Base-by-base conservation (phyloP, 2,329 filamentous ascomycete genomes). In the Xylariaceae sp. region DNA sequence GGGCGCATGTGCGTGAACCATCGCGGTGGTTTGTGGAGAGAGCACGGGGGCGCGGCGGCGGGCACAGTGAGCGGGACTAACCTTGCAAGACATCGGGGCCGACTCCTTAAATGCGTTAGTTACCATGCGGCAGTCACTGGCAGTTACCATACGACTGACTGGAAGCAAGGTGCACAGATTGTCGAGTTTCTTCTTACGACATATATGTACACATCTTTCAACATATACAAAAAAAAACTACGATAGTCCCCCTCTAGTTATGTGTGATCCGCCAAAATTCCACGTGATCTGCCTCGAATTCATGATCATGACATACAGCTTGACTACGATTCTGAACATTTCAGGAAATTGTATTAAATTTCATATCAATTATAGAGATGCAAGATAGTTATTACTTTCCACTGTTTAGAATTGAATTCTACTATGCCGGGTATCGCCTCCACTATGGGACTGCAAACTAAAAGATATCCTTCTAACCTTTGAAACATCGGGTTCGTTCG, bases 31-130 rank as follows among this genome's bases (percentile, higher is more conserved):
- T 20, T 37, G n/a, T n/a, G 6, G 18, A 26, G 21, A 20, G 42
- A 45, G 6, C 43, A 18, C 2, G 23, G 23, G 9, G 4, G 23
- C 4, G 9, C 9, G 23, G 23, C 4, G 4, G 40, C 42, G 51
- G 46, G 18, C 9, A 54, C 16, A 21, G 41, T 16, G 19, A 32
- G 37, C 23, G 23, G 37, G 32, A 62, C 65, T 61, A 29, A 66
- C 66, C 60, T 68, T 56, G 32, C 54, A 50, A 68, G 65, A 63
- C 66, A 68, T 68, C 32, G 23, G 50, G 47, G 50, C 44, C 6
- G 29, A 40, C 45, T 48, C 29, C 48, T 56, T 49, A 54, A 56
- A 56, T 44, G 41, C n/a, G n/a, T n/a, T n/a, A n/a, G n/a, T n/a
- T n/a, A n/a, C n/a, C n/a, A n/a, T n/a, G n/a, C n/a, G n/a, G n/a